These are phyloP conservation scores for Berkeleyomyces rouxiae DNA, from an alignment of 2,329 filamentous ascomycete genomes.

Conservation along the genomic window DNA sequence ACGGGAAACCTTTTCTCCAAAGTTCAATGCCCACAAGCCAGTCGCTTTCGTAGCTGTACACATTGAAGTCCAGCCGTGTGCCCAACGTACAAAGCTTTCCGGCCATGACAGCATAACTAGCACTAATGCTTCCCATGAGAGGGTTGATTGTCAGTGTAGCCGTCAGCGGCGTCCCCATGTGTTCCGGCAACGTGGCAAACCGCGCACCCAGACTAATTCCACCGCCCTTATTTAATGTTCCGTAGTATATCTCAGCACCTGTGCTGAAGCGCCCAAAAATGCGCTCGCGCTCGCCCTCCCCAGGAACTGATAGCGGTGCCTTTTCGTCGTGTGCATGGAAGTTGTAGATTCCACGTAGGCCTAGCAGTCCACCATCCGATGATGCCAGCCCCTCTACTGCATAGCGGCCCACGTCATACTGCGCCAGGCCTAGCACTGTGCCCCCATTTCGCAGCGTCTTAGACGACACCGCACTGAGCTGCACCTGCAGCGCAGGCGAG, in stretches of 20 bases:
- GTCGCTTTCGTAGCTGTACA: slow-evolving; percentile 94
- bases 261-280: slow-evolving; percentile 74
- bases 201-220: slow-evolving; percentile 77
- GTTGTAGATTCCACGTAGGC: slow-evolving; percentile 81
- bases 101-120: slow-evolving; percentile 81
- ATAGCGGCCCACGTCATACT: slow-evolving; percentile 76
- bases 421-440: slow-evolving; percentile 54
- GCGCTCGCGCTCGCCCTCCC: slow-evolving; percentile 33
- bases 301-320: slow-evolving; percentile 14
- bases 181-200: slow-evolving; percentile 71
- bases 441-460: slow-evolving; percentile 56
- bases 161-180: slow-evolving; percentile 76
- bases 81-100: slow-evolving; percentile 70
- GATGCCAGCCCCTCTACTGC: slow-evolving; percentile 81
- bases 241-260: slow-evolving; percentile 90
- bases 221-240: slow-evolving; percentile 81
- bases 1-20: slow-evolving; percentile 50
- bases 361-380: slow-evolving; percentile 78
- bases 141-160: slow-evolving; percentile 88
- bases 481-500: slow-evolving; percentile 60
- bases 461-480: slow-evolving; percentile 63
- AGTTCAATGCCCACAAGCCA: slow-evolving; percentile 84
- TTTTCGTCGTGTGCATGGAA: slow-evolving; percentile 56
- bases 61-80: slow-evolving; percentile 89
- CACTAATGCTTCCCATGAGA: slow-evolving; percentile 81